Base-by-base conservation (phyloP, 192 early-diverging fungal species). In the Coemansia sp. region DNA sequence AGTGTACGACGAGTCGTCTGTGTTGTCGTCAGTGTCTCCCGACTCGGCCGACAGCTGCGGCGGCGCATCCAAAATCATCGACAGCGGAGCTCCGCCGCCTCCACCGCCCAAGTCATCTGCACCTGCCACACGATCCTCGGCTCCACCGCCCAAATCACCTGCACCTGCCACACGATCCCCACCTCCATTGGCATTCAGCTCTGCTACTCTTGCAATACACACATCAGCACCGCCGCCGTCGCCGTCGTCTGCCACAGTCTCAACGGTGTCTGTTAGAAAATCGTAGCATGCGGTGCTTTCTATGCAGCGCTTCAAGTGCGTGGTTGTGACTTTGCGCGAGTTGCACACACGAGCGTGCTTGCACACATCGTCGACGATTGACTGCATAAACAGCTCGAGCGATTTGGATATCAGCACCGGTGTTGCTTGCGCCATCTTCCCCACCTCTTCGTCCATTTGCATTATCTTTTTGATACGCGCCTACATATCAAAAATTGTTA, bases 381-480 rank as follows among this genome's bases (percentile, higher is more conserved):
- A 89, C 60, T 95, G 90, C 89, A 99, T 91, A 64, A 99, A 99
- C 29, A 94, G 84, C 77, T 99, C 97, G 26, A 99, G 77, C 16
- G 64, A 84, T 79, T 80, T 88, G 85, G 93, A 96, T 50, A 97
- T 94, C 29, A 99, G 84, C 19, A 97, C 88, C 4, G 97, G 97
- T 9, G 97, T 99, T 21, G 93, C 94, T 66, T 95, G 92, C 1
- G 95, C 92, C 70, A 99, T 94, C 76, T 99, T 99, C 50, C 97
- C 97, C 2, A 99, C 94, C 69, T 99, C 97, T 53, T 99, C 97
- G 76, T 99, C 97, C 80, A 91, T 87, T 71, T 97, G 93, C 97
- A 99, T 99, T 62, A 99, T 99, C 87, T 97, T 96, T 74, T 99
- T 99, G 83, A 99, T 99, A 39, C 97, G 90, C 17, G 94, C 96